Base-by-base conservation (phyloP, 768 basidiomycete species). In the Rhodotorula kratochvilovae region DNA sequence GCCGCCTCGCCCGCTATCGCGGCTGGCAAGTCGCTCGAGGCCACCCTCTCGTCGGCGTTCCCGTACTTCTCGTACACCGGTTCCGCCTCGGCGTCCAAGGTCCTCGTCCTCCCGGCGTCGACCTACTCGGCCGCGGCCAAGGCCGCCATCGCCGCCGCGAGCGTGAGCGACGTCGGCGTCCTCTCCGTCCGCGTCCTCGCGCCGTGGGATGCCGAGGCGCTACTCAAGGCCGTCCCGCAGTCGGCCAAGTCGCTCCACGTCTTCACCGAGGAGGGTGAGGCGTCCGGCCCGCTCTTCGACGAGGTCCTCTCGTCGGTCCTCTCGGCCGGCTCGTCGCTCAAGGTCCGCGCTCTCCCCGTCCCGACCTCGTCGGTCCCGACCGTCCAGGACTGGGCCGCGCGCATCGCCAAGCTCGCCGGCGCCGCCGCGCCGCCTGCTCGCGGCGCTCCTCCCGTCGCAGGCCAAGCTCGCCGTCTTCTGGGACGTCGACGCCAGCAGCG, bases 41-140 rank as follows among this genome's bases (percentile, higher is more conserved):
- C 86, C 10, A 84, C 85, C 11, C 74, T 92, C 57, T 79, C 80
- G 12, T 79, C 82, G 46, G 83, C 85, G 23, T 88, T 91, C 77
- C 81, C 82, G n/a, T 86, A 84, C 68, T 93, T 94, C 80, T 86
- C 89, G 66, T 92, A 91, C 80, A 80, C 81, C 19, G 92, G 92
- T 27, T 86, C 88, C 78, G 74, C 77, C 50, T 80, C 83, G 29
- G 89, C 92, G 1, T 82, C 82, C 39, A 87, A 86, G 25, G 86
- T 88, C 61, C 70, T 94, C 70, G 87, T 94, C 56, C 73, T 88
- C 31, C 82, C 79, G 23, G 76, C 77, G 5, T 79, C 78, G 50
- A 54, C 88, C 69, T 93, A 94, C 76, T 87, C 91, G 0, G 88
- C 90, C 4, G 80, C 90, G 48, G 89, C 91, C n/a, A 82, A 87